phyloP scores from a whole-genome alignment of 805 yeast genomes.

The Suhomyces faveliae region DNA sequence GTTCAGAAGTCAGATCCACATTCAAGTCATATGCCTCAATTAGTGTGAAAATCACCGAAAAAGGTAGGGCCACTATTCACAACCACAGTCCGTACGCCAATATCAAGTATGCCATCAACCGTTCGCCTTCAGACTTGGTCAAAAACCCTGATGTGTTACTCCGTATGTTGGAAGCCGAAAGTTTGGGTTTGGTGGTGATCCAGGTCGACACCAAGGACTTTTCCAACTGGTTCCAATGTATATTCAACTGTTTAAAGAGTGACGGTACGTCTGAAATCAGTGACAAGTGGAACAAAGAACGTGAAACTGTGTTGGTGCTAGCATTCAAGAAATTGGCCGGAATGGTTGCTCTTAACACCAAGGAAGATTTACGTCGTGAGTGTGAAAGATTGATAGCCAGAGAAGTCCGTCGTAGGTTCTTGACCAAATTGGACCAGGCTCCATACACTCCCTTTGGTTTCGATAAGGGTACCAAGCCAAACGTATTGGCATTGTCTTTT shows the following conservation, averaged over 20 bases:
- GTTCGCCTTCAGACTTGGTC: conserved; percentile 72
- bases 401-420: conserved; percentile 68
- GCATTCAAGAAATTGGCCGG: conserved; percentile 70
- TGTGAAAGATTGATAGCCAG: conserved; percentile 70
- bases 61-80: conserved; percentile 66
- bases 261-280: conserved; percentile 78
- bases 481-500: conserved; percentile 75
- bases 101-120: conserved; percentile 84
- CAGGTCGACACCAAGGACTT: conserved; percentile 54
- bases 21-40: conserved; percentile 64
- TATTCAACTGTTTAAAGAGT: conserved; percentile 57
- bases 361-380: conserved; percentile 74
- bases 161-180: conserved; percentile 90
- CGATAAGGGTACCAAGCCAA: conserved; percentile 79
- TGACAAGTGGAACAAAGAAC: conserved; percentile 74
- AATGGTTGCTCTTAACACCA: conserved; percentile 68
- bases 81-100: conserved; percentile 80
- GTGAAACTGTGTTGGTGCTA: conserved; percentile 62
- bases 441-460: conserved; percentile 82
- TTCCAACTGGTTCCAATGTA: conserved; percentile 41
- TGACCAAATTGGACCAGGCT: conserved; percentile 82
- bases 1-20: conserved; percentile 65
- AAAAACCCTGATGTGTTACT: conserved; percentile 77
- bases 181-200: conserved; percentile 66
- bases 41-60: conserved; percentile 77